Percentiles rank a stretch among this genome's conserved stretches.
phyloP scores from a whole-genome alignment of 495 filamentous ascomycete genomes.

The Penicillium dipodomyicola region DNA sequence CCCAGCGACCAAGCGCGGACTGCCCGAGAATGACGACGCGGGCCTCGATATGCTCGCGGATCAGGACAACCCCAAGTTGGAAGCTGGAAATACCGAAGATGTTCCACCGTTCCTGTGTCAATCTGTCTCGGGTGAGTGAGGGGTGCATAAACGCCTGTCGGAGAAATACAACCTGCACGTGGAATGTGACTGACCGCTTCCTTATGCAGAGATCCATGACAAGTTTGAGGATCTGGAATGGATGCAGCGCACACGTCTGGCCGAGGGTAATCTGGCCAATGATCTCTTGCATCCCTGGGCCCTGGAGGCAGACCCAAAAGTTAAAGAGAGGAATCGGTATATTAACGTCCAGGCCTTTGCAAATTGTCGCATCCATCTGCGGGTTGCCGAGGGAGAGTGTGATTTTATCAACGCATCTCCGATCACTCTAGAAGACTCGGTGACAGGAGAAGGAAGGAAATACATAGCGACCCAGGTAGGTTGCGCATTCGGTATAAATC shows the following conservation, averaged over 20 bases:
- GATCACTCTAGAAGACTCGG: constrained; percentile 63
- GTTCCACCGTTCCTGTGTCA: constrained; percentile 46
- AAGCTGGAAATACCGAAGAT: constrained; percentile 36
- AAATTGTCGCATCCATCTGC: constrained; percentile 79
- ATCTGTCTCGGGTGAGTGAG: constrained; percentile 41
- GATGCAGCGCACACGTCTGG: constrained; percentile 41
- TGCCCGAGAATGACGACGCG: constrained; percentile 38
- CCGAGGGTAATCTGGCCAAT: constrained; percentile 36
- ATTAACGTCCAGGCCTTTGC: constrained; percentile 82
- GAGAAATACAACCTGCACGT: constrained; percentile 24
- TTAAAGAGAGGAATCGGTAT: constrained; percentile 71
- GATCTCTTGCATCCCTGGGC: constrained; percentile 48
- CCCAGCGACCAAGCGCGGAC: constrained; percentile 42
- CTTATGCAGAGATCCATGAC: constrained; percentile 40
- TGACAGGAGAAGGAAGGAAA: constrained; percentile 47
- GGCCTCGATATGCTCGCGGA: constrained; percentile 32
- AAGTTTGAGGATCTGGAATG: constrained; percentile 52
- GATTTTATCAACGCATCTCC: constrained; percentile 98
- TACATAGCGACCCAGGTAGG: constrained; percentile 69
- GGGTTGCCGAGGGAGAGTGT: constrained; percentile 71
- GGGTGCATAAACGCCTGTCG: constrained; percentile 21
- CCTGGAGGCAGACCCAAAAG: constrained; percentile 49
- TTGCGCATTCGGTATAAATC: constrained; percentile 12
- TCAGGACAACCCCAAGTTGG: constrained; percentile 36
- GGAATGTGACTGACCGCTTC: constrained; percentile 26